Evolutionary conservation across 768 basidiomycete species (phyloP).

Genomic region (Rhodotorula taiwanensis): DNA sequence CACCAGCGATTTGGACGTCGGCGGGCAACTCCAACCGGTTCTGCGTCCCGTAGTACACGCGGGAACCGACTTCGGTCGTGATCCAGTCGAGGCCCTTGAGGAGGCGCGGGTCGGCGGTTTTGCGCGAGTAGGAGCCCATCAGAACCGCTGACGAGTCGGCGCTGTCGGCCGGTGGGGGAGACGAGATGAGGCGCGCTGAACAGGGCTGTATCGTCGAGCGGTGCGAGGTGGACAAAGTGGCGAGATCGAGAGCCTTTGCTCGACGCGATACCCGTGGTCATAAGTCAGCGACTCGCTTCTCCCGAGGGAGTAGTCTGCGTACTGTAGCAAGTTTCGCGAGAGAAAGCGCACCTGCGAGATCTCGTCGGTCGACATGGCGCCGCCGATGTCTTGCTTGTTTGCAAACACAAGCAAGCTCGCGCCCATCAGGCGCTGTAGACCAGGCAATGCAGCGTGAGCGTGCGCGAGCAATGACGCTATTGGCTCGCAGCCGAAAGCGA

Average conservation of each 20-base stretch:
- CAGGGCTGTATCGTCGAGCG: slow-evolving; percentile 29
- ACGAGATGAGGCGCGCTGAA: slow-evolving; percentile 8
- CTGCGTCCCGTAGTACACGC: slow-evolving; percentile 66
- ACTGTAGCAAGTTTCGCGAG: not conserved
- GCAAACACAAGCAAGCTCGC: slow-evolving; percentile 84
- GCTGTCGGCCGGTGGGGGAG: not conserved
- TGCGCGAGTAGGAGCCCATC: no score
- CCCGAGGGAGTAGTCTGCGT: no score
- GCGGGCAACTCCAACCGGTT: not conserved
- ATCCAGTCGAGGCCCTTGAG: slow-evolving; percentile 75
- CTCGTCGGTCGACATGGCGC: slow-evolving; percentile 72
- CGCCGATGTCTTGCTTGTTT: slow-evolving; percentile 92
- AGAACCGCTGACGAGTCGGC: not conserved
- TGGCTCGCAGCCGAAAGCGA: no score
- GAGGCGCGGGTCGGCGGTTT: slow-evolving; percentile 18
- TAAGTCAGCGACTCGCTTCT: no score
- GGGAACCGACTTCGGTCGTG: slow-evolving; percentile 74
- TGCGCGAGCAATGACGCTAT: no score
- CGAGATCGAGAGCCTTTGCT: slow-evolving; percentile 11
- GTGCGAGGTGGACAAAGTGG: slow-evolving; percentile 14
- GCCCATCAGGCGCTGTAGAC: slow-evolving; percentile 82
- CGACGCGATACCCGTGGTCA: no score
- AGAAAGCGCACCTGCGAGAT: slow-evolving; percentile 63
- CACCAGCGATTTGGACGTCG: not conserved
- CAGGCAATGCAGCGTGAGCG: no score